phyloP scores from a whole-genome alignment of 2,329 filamentous ascomycete species.

The Epichloe uncinata region DNA sequence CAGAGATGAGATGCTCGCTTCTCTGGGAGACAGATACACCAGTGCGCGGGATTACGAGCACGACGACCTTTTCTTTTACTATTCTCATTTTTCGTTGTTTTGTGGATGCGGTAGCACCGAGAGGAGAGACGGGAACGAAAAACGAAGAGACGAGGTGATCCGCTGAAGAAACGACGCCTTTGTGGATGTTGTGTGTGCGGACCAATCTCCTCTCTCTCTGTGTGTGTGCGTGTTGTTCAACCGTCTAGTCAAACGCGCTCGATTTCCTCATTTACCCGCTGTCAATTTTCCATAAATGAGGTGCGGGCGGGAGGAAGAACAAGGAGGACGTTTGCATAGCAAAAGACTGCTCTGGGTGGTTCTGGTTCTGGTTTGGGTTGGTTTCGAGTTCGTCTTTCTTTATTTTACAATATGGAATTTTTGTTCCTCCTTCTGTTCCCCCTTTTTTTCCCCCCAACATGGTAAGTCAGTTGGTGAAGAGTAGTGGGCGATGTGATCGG shows the following conservation, averaged over 20 bases:
- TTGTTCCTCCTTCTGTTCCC: not conserved
- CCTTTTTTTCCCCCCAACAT: not conserved
- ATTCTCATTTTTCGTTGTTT: not conserved
- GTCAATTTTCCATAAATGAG: not conserved
- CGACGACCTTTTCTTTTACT: not conserved
- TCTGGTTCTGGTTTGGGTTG: not conserved
- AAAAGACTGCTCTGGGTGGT: not conserved
- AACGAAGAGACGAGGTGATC: not conserved
- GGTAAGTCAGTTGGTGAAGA: not conserved
- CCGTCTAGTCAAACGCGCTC: not conserved
- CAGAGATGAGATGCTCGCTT: not conserved
- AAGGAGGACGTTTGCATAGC: slow-evolving; percentile 1
- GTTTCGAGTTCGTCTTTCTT: not conserved
- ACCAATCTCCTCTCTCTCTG: not conserved
- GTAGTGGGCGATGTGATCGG: not conserved
- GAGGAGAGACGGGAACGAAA: not conserved
- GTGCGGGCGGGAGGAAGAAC: not conserved
- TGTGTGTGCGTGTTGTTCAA: too few relatives aligned
- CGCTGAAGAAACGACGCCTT: not conserved
- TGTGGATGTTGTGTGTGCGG: not conserved
- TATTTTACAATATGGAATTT: not conserved
- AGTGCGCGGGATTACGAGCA: not conserved
- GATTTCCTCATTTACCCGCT: not conserved
- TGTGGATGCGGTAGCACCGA: not conserved
- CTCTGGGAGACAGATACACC: not conserved